These are phyloP conservation scores for Pythium volutum DNA, from an alignment of 352 stramenopile species.

Conservation along the genomic window DNA sequence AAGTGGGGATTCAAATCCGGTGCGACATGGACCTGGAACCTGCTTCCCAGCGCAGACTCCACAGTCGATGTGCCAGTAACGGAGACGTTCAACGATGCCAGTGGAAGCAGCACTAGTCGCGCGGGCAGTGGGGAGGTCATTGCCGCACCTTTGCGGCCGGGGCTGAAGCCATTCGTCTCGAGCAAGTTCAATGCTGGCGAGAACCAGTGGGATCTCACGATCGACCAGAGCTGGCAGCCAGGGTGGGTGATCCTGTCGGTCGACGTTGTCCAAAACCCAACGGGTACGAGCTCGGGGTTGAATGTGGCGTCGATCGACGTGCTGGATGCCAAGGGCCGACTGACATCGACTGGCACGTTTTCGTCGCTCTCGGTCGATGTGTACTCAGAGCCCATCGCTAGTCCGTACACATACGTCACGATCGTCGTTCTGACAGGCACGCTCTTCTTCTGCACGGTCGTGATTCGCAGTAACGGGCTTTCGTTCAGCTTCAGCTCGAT, in stretches of 20 bases:
- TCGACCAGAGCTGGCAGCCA: conserved; percentile 52
- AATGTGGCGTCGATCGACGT: conserved; percentile 62
- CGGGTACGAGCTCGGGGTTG: conserved; percentile 62
- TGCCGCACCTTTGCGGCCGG: background rate
- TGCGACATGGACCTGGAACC: conserved; percentile 55
- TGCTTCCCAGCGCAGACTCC: conserved; percentile 16
- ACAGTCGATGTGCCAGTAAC: background rate
- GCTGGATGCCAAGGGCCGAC: conserved; percentile 39
- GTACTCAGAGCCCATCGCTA: conserved; percentile 50
- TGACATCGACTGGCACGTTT: conserved; percentile 59
- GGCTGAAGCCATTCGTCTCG: conserved; percentile 8
- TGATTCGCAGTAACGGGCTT: conserved; percentile 80
- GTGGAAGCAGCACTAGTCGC: background rate
- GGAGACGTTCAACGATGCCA: background rate
- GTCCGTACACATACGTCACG: conserved; percentile 88
- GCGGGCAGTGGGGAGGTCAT: background rate
- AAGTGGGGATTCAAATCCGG: conserved; percentile 60
- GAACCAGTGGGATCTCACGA: conserved; percentile 57
- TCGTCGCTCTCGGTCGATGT: conserved; percentile 77
- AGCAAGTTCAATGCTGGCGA: conserved; percentile 25
- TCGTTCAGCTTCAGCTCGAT: conserved; percentile 82
- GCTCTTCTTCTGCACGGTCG: conserved; percentile 76
- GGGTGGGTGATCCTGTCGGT: conserved; percentile 71
- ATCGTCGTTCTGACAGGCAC: conserved; percentile 83
- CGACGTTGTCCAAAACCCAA: conserved; percentile 71